Percentiles rank a stretch among this genome's conserved stretches.
Conservation (phyloP, 2,329 filamentous ascomycete genomes). For the Fusarium subglutinans region DNA sequence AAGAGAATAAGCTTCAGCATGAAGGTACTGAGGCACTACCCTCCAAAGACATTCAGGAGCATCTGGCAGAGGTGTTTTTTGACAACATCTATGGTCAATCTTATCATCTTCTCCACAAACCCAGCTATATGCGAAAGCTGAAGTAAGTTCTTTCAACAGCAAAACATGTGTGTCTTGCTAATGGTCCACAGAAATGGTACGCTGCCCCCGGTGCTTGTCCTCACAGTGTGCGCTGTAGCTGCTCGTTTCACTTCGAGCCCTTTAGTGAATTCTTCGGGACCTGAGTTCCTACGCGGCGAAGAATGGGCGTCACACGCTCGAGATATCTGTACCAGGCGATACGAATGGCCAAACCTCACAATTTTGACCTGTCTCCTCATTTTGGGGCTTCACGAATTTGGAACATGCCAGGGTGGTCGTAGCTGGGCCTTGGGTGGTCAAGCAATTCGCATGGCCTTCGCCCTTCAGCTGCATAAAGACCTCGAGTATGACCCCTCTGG, state of each 20-base stretch:
- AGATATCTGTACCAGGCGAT: constrained; percentile 85
- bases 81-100: constrained; percentile 95
- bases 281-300: constrained; percentile 84
- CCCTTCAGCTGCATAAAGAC: constrained; percentile 91
- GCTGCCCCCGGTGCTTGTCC: constrained; percentile 86
- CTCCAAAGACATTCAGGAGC: constrained; percentile 87
- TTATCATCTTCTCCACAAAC: constrained; percentile 94
- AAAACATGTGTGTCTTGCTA: background rate
- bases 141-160: constrained; percentile 59
- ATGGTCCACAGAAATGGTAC: constrained; percentile 56
- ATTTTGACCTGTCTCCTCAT: constrained; percentile 91
- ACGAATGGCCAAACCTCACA: constrained; percentile 95
- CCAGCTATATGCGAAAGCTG: constrained; percentile 92
- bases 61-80: constrained; percentile 94
- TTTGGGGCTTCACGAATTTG: constrained; percentile 92
- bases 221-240: constrained; percentile 96
- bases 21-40: constrained; percentile 88
- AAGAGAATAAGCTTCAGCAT: constrained; percentile 79
- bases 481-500: constrained; percentile 81
- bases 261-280: constrained; percentile 76
- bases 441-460: constrained; percentile 96
- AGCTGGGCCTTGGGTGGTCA: constrained; percentile 97
- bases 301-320: constrained; percentile 90
- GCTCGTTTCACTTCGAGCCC: constrained; percentile 94
- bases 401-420: constrained; percentile 93